Evolutionary conservation across 2,329 filamentous ascomycete genomes (phyloP).

Genomic region (Incumbomyces delicatus): DNA sequence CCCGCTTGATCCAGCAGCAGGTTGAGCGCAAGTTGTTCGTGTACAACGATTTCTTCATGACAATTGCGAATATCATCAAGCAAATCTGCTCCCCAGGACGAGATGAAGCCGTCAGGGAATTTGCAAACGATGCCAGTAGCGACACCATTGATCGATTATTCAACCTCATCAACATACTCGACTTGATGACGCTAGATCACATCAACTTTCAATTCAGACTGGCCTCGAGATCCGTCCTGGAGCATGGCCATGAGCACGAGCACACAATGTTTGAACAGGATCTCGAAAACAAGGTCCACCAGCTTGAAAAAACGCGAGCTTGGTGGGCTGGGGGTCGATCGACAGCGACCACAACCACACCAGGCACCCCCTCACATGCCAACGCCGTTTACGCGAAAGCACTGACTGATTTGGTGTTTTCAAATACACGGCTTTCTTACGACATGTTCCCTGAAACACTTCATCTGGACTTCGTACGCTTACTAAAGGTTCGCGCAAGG

Average conservation of each 20-base stretch:
- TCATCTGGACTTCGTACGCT: slow-evolving; percentile 44
- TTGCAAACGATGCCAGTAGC: slow-evolving; percentile 39
- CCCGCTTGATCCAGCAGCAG: slow-evolving; percentile 47
- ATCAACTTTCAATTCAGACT: slow-evolving; percentile 56
- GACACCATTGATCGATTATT: slow-evolving; percentile 56
- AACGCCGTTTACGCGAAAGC: slow-evolving; percentile 47
- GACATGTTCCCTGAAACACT: slow-evolving; percentile 51
- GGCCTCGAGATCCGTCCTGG: slow-evolving; percentile 50
- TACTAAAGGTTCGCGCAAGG: slow-evolving; percentile 44
- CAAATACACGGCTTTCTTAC: slow-evolving; percentile 41
- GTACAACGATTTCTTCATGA: slow-evolving; percentile 52
- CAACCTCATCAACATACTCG: slow-evolving; percentile 53
- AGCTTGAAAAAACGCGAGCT: slow-evolving; percentile 42
- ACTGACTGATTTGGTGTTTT: slow-evolving; percentile 48
- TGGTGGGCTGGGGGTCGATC: slow-evolving; percentile 22
- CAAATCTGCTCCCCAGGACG: slow-evolving; percentile 57
- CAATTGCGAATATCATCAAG: slow-evolving; percentile 52
- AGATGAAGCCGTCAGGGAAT: slow-evolving; percentile 47
- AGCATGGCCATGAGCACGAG: slow-evolving; percentile 53
- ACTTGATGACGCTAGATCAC: slow-evolving; percentile 53
- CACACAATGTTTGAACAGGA: slow-evolving; percentile 48
- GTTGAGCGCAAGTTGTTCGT: slow-evolving; percentile 53
- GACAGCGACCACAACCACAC: slow-evolving; percentile 1
- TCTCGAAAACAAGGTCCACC: slow-evolving; percentile 41
- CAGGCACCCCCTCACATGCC: slow-evolving; percentile 7